Evolutionary conservation across 2,329 filamentous ascomycete species (phyloP).

Genomic region (Fusarium guadeloupense): DNA sequence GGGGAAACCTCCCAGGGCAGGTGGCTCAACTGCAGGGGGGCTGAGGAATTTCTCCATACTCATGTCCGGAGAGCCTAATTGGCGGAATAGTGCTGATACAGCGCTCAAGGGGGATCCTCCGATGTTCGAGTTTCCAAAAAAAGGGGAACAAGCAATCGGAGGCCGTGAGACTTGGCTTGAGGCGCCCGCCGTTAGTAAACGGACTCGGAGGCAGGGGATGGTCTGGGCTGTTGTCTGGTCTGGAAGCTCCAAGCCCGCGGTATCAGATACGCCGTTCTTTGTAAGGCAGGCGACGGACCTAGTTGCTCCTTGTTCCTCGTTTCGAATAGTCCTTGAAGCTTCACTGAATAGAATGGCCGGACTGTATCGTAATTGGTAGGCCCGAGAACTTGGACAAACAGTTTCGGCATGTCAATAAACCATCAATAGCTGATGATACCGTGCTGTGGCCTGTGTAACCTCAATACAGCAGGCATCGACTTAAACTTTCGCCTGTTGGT

Average conservation of each 20-base stretch:
- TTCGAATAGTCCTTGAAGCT: constrained; percentile 18
- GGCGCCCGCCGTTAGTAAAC: constrained; percentile 14
- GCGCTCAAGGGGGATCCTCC: constrained; percentile 6
- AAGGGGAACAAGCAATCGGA: constrained; percentile 37
- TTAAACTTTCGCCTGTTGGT: too few relatives aligned
- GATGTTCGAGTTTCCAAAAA: constrained; percentile 37
- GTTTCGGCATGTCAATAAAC: background rate
- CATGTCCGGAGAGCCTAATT: constrained; percentile 5
- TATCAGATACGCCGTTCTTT: constrained; percentile 16
- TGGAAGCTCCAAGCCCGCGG: too few relatives aligned
- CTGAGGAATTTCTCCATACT: constrained; percentile 17
- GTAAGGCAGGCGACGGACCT: constrained; percentile 19
- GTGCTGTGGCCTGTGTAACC: constrained; percentile 4
- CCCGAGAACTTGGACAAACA: background rate
- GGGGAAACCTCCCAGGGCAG: constrained; percentile 15
- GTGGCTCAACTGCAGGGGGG: constrained; percentile 36
- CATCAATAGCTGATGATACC: background rate
- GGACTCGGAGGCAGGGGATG: constrained; percentile 12
- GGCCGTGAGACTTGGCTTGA: constrained; percentile 12
- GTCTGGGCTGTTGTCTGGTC: too few relatives aligned
- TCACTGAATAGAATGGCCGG: background rate
- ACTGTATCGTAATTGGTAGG: constrained; percentile 9
- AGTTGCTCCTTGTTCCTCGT: constrained; percentile 27
- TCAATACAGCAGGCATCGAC: background rate
- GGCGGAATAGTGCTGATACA: constrained; percentile 27